Conservation (phyloP, 495 filamentous ascomycete genomes). For the Niebla homalea region DNA sequence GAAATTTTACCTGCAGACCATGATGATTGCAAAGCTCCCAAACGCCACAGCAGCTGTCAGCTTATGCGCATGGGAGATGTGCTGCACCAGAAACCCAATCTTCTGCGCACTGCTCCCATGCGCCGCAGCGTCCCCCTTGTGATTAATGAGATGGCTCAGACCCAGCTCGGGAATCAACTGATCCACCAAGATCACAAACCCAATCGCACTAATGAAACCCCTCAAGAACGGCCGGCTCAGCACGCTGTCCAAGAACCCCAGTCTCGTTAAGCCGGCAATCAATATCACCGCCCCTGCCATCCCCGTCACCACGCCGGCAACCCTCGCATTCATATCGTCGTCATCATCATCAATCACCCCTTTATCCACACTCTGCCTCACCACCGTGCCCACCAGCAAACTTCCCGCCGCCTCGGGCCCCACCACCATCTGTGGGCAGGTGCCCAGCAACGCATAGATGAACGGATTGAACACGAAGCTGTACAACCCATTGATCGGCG, state of each 20-base stretch:
- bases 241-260: constrained; percentile 94
- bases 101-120: constrained; percentile 84
- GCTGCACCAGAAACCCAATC: constrained; percentile 58
- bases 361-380: constrained; percentile 59
- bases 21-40: constrained; percentile 74
- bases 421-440: constrained; percentile 83
- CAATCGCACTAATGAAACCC: constrained; percentile 93
- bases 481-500: constrained; percentile 91
- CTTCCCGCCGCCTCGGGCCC: constrained; percentile 92
- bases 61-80: constrained; percentile 49
- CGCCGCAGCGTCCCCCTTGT: constrained; percentile 31
- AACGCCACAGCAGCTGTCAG: constrained; percentile 65
- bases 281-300: constrained; percentile 81
- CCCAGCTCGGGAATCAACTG: constrained; percentile 87
- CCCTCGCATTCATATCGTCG: constrained; percentile 53
- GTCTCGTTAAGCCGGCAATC: constrained; percentile 61
- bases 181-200: constrained; percentile 89
- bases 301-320: constrained; percentile 81
- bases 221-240: constrained; percentile 82
- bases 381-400: constrained; percentile 74
- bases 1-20: constrained; percentile 55
- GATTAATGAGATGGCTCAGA: constrained; percentile 41
- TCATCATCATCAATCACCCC: constrained; percentile 60
- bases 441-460: constrained; percentile 80
- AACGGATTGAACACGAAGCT: constrained; percentile 86